phyloP scores from a whole-genome alignment of 108 stramenopile genomes.

The Pseudonitzschia multiseries region DNA sequence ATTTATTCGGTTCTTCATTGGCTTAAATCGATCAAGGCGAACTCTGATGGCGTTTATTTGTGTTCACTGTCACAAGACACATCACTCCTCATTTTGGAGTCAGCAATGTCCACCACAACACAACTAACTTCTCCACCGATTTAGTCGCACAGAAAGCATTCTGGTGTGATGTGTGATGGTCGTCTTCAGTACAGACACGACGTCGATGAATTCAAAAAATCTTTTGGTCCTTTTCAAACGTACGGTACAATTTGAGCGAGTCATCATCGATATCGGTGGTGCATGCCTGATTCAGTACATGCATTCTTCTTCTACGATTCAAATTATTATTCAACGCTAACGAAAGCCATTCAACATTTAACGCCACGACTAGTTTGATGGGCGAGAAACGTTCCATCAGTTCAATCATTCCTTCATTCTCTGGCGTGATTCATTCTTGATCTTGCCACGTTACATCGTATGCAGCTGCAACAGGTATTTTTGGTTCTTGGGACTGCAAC shows the following conservation, averaged over 20 bases:
- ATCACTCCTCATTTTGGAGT: neutral
- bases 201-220: neutral
- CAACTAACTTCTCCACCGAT: conserved; percentile 1
- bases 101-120: neutral
- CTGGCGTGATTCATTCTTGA: neutral
- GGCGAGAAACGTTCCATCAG: neutral
- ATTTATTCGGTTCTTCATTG: too few relatives aligned
- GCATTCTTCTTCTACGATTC: neutral
- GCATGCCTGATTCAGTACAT: neutral
- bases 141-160: neutral
- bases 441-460: neutral
- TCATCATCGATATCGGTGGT: neutral
- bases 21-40: too few relatives aligned
- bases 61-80: neutral
- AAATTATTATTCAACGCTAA: neutral
- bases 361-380: neutral
- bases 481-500: neutral
- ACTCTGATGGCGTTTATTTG: too few relatives aligned
- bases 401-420: neutral
- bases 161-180: neutral
- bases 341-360: neutral
- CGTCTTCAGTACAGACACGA: neutral
- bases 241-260: neutral
- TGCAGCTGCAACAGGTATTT: neutral
- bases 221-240: neutral